Evolutionary conservation across 176 grass and related monocot genomes (phyloP), one percentile per base, ranked within the genome.

Genomic region (Zoysia japonica): DNA sequence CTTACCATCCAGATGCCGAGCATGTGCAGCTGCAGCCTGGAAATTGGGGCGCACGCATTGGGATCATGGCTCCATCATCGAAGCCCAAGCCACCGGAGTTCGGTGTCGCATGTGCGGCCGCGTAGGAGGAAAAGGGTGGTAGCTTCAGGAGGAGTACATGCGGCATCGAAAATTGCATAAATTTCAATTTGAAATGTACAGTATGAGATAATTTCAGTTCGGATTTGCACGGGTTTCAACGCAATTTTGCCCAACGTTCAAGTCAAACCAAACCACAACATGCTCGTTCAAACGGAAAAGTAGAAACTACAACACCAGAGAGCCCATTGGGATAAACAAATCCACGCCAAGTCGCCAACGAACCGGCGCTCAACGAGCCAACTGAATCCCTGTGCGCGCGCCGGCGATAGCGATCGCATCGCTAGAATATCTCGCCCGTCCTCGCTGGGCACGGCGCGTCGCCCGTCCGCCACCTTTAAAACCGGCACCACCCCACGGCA

Each of bases 381-480:
- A 39, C 35, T 39, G 35, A 64, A 37, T 64, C 59, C 20, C 59
- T 35, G 57, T 11, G 7, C 3, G 7, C 9, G 1, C 20, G n/a
- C 9, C 20, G 8, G 8, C 45, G 74, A 64, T 39, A 37, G 3
- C 57, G 7, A 61, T 3, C 7, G 13, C 41, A 7, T 7, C 72
- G 43, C 43, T 48, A 12, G 16, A 49, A 54, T 74, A 40, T 59
- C 62, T 17, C 60, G 5, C 49, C 80, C 44, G 44, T 12, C 67
- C 46, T 49, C 79, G 16, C 79, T 81, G 68, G 16, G 68, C 68
- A 12, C 80, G 59, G 4, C 47, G 39, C 64, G 39, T 16, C 38
- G 57, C 40, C 39, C 6, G 19, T 45, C 17, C 61, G 48, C 64
- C 82, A 15, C 72, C 63, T 84, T 76, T 70, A 84, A 77, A 84